Evolutionary conservation across 1,284 basidiomycete genomes (phyloP), one percentile per base, ranked within the genome.

Genomic region (Abortiporus biennis): DNA sequence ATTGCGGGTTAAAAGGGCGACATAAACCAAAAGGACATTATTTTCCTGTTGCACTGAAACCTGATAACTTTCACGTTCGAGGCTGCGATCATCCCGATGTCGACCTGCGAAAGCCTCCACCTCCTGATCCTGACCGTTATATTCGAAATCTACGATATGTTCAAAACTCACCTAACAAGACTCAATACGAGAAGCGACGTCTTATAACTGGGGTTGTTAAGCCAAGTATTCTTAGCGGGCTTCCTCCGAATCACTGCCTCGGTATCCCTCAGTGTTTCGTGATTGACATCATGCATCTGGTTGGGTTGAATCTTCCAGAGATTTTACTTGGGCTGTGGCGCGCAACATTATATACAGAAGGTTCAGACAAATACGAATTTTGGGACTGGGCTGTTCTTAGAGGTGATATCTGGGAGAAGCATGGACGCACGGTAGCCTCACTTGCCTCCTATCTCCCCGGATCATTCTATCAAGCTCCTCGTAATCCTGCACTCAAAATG

Each of bases 11-110:
- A 21, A 49, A 42, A 36, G 65, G 67, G 6, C 50, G 61, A 0
- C 59, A 54, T 15, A 67, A 66, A 45, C 48, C 49, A 1, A 40
- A 47, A 0, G 22, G 40, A 1, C 55, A 61, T 16, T 68, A 71
- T 45, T 69, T 59, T 49, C 54, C 63, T 0, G 50, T 38, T 4
- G 9, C 17, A 39, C 33, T 31, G 15, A 34, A 34, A n/a, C 41
- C 37, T 2, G 17, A 29, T n/a, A 36, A 43, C 37, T 43, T 36
- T 13, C 19, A 31, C 5, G 31, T 41, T 3, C 12, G 17, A 1
- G 34, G 43, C 1, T 41, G 39, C 17, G 25, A 32, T 17, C 40
- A 51, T 29, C 11, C 21, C 19, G 47, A 51, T 23, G 24, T 46
- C 27, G 23, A 39, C 25, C n/a, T 47, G 6, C 25, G 15, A 13